Base-by-base conservation (phyloP, 2,329 filamentous ascomycete genomes). In the Shiraia sp. region DNA sequence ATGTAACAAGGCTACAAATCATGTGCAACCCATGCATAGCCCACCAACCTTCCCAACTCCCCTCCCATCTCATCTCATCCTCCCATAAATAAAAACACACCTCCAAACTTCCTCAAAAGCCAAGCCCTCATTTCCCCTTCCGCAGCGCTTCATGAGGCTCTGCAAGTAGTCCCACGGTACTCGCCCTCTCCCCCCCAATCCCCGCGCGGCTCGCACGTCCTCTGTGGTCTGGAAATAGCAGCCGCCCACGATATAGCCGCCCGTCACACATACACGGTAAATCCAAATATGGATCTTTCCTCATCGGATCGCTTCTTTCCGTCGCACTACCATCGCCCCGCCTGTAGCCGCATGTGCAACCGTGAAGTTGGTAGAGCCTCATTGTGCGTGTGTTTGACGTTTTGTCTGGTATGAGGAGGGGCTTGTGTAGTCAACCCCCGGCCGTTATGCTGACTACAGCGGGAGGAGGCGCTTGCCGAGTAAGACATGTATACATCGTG, bases 101-200 rank as follows among this genome's bases (percentile, higher is more conserved):
- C 17, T 35, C 25, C 29, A 35, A n/a, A 25, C 16, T 17, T 25
- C n/a, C 17, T 40, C 30, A 24, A 33, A 23, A 10, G 37, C 37
- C 29, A 33, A 27, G 40, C 39, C 37, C 32, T 41, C 40, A 34
- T 43, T n/a, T n/a, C n/a, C n/a, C n/a, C 40, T 36, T 28, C 28
- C 34, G 40, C 51, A 46, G 52, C 50, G 60, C 62, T 53, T 35
- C 36, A 53, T 62, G 63, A 53, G 63, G 62, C 61, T 67, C 57
- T 57, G 49, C n/a, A n/a, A n/a, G n/a, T n/a, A n/a, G n/a, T n/a
- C n/a, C n/a, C n/a, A n/a, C 51, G 45, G 48, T 43, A 41, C 44
- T 53, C 42, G 47, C 49, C 45, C 32, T 32, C 43, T n/a, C n/a
- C n/a, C n/a, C n/a, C n/a, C n/a, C n/a, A n/a, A n/a, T 36, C 45